phyloP scores from a whole-genome alignment of 768 basidiomycete genomes.

The Trametes sanguinea region DNA sequence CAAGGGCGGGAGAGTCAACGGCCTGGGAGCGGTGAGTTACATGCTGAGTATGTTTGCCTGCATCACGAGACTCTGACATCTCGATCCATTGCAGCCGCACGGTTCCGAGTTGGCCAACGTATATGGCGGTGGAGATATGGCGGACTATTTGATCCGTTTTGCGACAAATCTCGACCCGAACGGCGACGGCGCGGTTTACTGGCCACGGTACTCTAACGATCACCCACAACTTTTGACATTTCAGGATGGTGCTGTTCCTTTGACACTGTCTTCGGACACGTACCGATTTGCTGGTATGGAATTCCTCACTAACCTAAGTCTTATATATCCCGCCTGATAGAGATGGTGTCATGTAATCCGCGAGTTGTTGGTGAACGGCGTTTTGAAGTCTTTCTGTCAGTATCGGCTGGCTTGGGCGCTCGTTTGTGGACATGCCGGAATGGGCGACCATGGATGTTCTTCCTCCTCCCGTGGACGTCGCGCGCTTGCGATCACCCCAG shows the following conservation, averaged over 20 bases:
- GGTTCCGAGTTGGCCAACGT: constrained; percentile 15
- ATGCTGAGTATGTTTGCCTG: too few species aligned
- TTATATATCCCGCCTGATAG: constrained; percentile 6
- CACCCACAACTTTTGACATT: constrained; percentile 27
- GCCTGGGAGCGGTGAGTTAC: constrained; percentile 9
- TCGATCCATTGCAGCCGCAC: constrained; percentile 8
- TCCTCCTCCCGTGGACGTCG: too few species aligned
- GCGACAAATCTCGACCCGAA: constrained; percentile 30
- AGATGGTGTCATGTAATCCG: not conserved
- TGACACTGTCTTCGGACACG: constrained; percentile 24
- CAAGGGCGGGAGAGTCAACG: not conserved
- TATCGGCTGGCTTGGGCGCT: too few species aligned
- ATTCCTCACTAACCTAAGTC: constrained; percentile 6
- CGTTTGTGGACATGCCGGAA: too few species aligned
- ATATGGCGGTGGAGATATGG: constrained; percentile 19
- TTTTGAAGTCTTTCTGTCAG: too few species aligned
- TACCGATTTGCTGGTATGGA: constrained; percentile 25
- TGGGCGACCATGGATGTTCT: too few species aligned
- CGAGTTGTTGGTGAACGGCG: too few species aligned
- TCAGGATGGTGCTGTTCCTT: constrained; percentile 23
- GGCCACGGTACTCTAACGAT: constrained; percentile 27
- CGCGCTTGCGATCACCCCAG: too few species aligned
- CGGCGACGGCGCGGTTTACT: constrained; percentile 20
- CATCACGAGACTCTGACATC: not conserved
- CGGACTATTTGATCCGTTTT: constrained; percentile 32